Base-by-base conservation (phyloP, 768 basidiomycete genomes). In the Pleurotus citrinopileatus region DNA sequence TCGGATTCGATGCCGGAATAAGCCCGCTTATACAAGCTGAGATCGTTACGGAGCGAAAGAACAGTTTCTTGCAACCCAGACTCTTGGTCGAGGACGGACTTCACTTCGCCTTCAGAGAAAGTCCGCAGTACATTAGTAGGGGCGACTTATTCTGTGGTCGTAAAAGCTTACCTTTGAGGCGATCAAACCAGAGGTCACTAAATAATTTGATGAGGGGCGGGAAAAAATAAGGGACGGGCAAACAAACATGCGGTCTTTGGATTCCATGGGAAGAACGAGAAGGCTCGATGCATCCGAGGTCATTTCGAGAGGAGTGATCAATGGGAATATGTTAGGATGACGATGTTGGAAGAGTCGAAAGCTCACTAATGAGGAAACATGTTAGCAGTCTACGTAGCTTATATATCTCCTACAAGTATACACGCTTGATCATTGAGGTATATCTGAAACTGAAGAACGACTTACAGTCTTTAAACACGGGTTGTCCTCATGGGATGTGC, bases 11-110 rank as follows among this genome's bases (percentile, higher is more conserved):
- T 63, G 36, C 68, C 69, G 28, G 62, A 66, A 58, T 72, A 76
- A 15, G 75, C 76, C 13, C 67, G 68, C 59, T 77, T 75, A 58
- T 77, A 74, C 13, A 75, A 72, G 22, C 55, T 62, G 50, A 79
- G 58, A n/a, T 79, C 75, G 15, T 57, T 65, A 55, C 77, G 68
- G 6, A 79, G 69, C 32, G 67, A 63, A 34, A 63, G 65, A 20
- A 76, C 68, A 15, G 56, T 65, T 22, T 71, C 65, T 28, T 64
- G 65, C 52, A 60, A 63, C 8, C 59, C 52, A 32, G 58, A 59
- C 53, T 74, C 73, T 52, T 61, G 68, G 15, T 62, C 63, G 43
- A 75, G 56, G 28, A 79, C 65, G 40, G 55, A 65, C 32, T 64
- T 59, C 45, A 79, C 70, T 57, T 77, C 73, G 36, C 64, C 78